Conservation (phyloP, 2,329 filamentous ascomycete genomes). For the Colletotrichum sublineola region DNA sequence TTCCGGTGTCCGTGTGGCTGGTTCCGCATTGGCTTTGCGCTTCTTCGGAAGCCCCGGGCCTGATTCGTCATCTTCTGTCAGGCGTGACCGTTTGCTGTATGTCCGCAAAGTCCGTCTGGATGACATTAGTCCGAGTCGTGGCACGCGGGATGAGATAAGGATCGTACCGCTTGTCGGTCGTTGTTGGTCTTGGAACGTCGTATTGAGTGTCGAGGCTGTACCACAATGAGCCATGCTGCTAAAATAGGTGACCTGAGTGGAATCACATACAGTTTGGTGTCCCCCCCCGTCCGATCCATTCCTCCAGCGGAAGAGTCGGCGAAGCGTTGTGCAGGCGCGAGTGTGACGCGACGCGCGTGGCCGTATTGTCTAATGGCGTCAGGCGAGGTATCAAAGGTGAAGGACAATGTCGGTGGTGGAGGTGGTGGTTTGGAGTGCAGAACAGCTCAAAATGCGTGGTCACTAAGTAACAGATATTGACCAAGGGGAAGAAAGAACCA, state of each 20-base stretch:
- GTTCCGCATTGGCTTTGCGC: slow-evolving; percentile 45
- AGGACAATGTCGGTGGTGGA: background rate
- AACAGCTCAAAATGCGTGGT: background rate
- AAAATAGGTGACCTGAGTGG: too few relatives aligned
- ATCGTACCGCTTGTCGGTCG: slow-evolving; percentile 34
- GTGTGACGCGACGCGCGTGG: slow-evolving; percentile 20
- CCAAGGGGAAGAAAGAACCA: background rate
- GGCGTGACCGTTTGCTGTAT: slow-evolving; percentile 53
- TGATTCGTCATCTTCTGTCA: slow-evolving; percentile 10
- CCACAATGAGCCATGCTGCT: background rate
- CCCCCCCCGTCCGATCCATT: background rate
- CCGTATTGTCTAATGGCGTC: background rate
- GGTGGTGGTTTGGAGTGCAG: background rate
- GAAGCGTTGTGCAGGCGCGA: background rate
- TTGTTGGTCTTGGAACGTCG: background rate
- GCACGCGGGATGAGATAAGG: background rate
- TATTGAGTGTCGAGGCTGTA: background rate
- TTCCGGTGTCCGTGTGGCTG: slow-evolving; percentile 9
- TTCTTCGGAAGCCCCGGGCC: background rate
- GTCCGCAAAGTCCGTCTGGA: slow-evolving; percentile 50
- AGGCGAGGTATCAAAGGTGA: background rate
- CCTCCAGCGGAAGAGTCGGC: background rate
- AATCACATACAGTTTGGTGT: background rate
- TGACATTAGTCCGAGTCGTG: background rate
- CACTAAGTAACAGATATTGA: background rate